phyloP scores from a whole-genome alignment of 2,329 filamentous ascomycete species.

The Phialemoniopsis sp. region DNA sequence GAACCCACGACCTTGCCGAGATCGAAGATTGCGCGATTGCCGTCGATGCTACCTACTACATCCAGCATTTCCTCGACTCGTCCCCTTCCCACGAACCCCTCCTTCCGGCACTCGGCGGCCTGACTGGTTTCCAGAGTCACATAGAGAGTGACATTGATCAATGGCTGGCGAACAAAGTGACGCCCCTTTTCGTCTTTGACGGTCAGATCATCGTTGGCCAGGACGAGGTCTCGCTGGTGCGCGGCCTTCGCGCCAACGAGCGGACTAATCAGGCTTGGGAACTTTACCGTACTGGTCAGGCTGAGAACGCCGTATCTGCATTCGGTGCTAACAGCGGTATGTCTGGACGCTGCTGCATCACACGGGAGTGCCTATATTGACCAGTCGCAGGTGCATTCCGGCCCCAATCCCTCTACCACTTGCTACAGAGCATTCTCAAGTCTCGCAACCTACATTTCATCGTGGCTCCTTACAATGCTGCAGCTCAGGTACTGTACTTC shows the following conservation, averaged over 20 bases:
- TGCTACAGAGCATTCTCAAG: constrained; percentile 71
- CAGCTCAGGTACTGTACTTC: constrained; percentile 65
- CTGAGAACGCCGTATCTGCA: constrained; percentile 75
- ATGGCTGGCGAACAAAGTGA: constrained; percentile 67
- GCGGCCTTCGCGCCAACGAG: constrained; percentile 60
- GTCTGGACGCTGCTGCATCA: constrained; percentile 11
- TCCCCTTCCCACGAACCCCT: constrained; percentile 77
- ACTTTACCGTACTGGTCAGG: constrained; percentile 76
- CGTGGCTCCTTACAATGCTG: constrained; percentile 83
- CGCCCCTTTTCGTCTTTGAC: constrained; percentile 88
- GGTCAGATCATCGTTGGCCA: constrained; percentile 77
- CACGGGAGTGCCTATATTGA: constrained; percentile 17
- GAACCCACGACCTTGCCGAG: constrained; percentile 61
- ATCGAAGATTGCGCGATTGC: constrained; percentile 73
- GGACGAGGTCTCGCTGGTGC: constrained; percentile 63
- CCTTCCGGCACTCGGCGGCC: constrained; percentile 81
- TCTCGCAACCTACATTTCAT: constrained; percentile 69
- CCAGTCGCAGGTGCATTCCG: constrained; percentile 58
- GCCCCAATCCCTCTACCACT: constrained; percentile 68
- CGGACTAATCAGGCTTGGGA: constrained; percentile 80
- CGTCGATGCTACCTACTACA: constrained; percentile 86
- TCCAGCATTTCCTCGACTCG: constrained; percentile 71
- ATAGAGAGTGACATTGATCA: constrained; percentile 73
- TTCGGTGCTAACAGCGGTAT: constrained; percentile 77
- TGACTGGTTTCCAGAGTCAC: constrained; percentile 72